A percentile compares a stretch with the other conserved stretches of the same genome.
These are phyloP conservation scores for Stephania cephalantha DNA, from an alignment of 164 flowering plant species.

Conservation along the genomic window DNA sequence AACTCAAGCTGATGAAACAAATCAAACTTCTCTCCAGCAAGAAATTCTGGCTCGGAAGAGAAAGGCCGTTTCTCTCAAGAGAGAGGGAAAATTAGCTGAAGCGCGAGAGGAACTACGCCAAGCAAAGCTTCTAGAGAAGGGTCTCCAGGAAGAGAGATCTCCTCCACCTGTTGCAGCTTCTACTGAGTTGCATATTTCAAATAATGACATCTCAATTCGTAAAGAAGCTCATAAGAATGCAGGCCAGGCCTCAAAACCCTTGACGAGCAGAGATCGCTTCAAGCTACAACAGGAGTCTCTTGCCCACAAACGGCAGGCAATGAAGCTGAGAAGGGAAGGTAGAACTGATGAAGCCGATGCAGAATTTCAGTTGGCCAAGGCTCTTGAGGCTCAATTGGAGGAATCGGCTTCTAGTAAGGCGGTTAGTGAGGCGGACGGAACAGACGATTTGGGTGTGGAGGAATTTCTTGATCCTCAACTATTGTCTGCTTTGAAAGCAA, in stretches of 20 bases:
- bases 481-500: conserved; percentile 68
- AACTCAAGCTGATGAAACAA: neutral
- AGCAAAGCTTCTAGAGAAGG: conserved; percentile 66
- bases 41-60: conserved; percentile 56
- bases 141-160: conserved; percentile 26
- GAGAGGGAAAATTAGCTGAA: conserved; percentile 73
- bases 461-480: conserved; percentile 93
- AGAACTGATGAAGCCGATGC: conserved; percentile 75
- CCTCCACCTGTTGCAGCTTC: conserved; percentile 15
- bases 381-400: conserved; percentile 70
- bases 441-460: conserved; percentile 51
- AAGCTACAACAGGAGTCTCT: conserved; percentile 89
- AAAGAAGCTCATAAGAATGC: conserved; percentile 25
- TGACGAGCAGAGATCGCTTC: conserved; percentile 74
- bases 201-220: conserved; percentile 19
- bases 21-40: conserved; percentile 28
- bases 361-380: conserved; percentile 76
- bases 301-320: conserved; percentile 76
- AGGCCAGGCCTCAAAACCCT: conserved; percentile 35
- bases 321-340: conserved; percentile 85
- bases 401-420: conserved; percentile 27
- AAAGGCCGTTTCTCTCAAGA: conserved; percentile 64
- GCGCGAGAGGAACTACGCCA: conserved; percentile 67
- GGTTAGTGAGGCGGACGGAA: conserved; percentile 20
- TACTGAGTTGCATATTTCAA: conserved; percentile 16